phyloP scores from a whole-genome alignment of 169 alveolate genomes.

The Plasmodium adleri region DNA sequence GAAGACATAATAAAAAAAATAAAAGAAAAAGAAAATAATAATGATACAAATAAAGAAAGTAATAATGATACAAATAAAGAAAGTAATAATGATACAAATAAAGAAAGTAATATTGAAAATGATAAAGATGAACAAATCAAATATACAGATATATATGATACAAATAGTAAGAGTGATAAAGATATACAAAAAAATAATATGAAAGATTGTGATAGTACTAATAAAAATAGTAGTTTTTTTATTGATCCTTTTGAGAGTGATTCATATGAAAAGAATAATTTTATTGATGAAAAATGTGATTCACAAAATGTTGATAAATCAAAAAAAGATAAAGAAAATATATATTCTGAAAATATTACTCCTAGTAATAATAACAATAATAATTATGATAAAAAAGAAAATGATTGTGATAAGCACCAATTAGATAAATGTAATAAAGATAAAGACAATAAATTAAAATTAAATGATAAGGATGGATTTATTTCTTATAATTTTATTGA shows the following conservation, averaged over 20 bases:
- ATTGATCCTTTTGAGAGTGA: too few species aligned
- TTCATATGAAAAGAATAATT: not conserved
- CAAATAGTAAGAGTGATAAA: not conserved
- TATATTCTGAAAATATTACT: too few species aligned
- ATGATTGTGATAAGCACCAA: not conserved
- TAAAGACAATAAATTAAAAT: not conserved
- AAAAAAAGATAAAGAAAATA: not conserved
- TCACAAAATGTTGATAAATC: not conserved
- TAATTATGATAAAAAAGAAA: not conserved
- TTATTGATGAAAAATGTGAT: not conserved
- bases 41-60: not conserved
- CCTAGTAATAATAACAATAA: not conserved
- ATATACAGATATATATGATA: not conserved
- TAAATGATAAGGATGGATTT: not conserved
- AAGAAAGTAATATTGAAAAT: not conserved
- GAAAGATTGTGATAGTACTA: too few species aligned
- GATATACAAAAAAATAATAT: not conserved
- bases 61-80: not conserved
- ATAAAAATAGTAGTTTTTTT: too few species aligned
- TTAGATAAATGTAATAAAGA: not conserved
- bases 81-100: not conserved
- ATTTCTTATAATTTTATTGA: not conserved
- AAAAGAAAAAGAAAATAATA: not conserved
- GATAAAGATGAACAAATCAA: constrained; percentile 1
- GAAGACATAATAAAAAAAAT: not conserved